These are phyloP conservation scores for Citrus inodora DNA, from an alignment of 345 rosid species.

Conservation along the genomic window DNA sequence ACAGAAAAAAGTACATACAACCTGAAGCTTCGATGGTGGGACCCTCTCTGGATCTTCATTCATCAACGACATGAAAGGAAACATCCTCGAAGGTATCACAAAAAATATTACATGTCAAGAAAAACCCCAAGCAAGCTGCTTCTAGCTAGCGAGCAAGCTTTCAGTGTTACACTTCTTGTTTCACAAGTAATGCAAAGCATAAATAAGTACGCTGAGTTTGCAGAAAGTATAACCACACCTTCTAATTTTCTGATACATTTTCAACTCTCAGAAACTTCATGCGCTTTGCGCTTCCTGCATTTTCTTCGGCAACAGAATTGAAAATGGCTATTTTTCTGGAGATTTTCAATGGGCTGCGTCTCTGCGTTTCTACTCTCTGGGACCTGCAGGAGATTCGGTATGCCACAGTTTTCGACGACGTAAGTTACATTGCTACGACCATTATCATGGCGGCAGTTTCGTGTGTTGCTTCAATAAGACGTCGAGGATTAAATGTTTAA, in stretches of 20 bases:
- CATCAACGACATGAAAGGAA: constrained; percentile 25
- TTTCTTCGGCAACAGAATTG: background rate
- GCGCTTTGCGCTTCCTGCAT: background rate
- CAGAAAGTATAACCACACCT: background rate
- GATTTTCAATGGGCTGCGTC: constrained; percentile 32
- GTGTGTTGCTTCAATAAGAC: constrained; percentile 29
- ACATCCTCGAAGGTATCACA: constrained; percentile 30
- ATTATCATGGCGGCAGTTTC: constrained; percentile 42
- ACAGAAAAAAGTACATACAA: too few relatives aligned
- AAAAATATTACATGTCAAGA: background rate
- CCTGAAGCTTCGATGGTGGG: background rate
- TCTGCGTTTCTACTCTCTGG: constrained; percentile 51
- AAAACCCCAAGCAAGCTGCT: background rate
- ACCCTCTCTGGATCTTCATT: background rate
- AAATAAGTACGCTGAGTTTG: background rate
- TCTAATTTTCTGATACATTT: background rate
- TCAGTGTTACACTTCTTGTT: background rate
- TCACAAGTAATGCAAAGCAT: background rate
- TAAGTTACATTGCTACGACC: constrained; percentile 28
- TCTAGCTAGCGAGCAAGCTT: too few relatives aligned
- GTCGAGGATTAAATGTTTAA: constrained; percentile 10
- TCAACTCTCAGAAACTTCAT: background rate
- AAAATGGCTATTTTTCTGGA: constrained; percentile 34
- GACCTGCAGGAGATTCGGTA: constrained; percentile 54
- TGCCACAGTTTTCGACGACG: constrained; percentile 36